These are phyloP conservation scores for Pseudopithomyces maydicus DNA, from an alignment of 2,329 filamentous ascomycete genomes.

Conservation along the genomic window DNA sequence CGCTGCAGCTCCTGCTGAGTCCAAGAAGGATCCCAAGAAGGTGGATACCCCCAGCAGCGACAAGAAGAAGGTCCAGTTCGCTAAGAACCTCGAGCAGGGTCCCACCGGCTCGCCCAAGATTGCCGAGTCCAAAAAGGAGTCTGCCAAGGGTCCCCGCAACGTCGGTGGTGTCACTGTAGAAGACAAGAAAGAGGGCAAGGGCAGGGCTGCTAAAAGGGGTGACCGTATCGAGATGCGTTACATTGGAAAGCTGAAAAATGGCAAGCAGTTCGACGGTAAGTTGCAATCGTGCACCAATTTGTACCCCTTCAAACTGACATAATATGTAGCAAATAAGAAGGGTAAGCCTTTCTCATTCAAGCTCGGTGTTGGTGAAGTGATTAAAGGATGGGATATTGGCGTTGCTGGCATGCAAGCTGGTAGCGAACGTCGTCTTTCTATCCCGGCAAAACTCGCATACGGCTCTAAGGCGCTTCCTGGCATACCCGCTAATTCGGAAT, in stretches of 20 bases:
- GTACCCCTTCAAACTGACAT: slow-evolving; percentile 20
- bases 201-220: slow-evolving; percentile 85
- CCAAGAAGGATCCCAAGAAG: slow-evolving; percentile 60
- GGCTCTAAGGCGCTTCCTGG: slow-evolving; percentile 81
- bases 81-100: slow-evolving; percentile 97
- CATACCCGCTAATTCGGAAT: slow-evolving; percentile 88
- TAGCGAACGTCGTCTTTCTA: slow-evolving; percentile 89
- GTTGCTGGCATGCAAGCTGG: slow-evolving; percentile 90
- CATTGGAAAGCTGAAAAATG: slow-evolving; percentile 91
- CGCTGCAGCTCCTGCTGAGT: slow-evolving; percentile 55
- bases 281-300: slow-evolving; percentile 25
- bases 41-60: slow-evolving; percentile 54
- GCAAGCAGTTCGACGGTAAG: slow-evolving; percentile 93
- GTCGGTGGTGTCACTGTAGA: slow-evolving; percentile 91
- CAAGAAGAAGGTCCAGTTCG: slow-evolving; percentile 97
- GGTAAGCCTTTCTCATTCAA: slow-evolving; percentile 97
- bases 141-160: slow-evolving; percentile 67
- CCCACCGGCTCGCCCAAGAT: slow-evolving; percentile 67
- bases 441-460: slow-evolving; percentile 87
- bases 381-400: slow-evolving; percentile 98
- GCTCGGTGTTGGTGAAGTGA: slow-evolving; percentile 91
- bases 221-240: slow-evolving; percentile 94
- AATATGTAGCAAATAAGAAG: slow-evolving; percentile 90
- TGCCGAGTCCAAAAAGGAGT: slow-evolving; percentile 57
- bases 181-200: slow-evolving; percentile 89